Conservation (phyloP, 176 grass and related monocot species). For the Phragmites australis region DNA sequence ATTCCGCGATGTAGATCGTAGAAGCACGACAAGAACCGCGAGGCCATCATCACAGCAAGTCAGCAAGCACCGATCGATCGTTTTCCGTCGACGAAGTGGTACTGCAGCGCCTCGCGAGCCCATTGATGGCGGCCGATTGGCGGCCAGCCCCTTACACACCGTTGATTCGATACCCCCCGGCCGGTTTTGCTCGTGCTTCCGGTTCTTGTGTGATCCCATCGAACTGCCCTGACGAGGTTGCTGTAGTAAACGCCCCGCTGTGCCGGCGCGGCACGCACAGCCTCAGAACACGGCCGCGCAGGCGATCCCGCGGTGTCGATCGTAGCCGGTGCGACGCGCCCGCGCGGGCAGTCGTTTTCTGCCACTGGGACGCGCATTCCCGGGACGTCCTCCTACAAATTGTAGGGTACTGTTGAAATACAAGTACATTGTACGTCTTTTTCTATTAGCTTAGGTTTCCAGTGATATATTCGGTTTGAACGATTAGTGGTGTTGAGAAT, state of each 20-base stretch:
- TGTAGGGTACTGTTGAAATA: no score
- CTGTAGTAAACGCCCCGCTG: constrained; percentile 1
- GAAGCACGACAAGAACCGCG: no score
- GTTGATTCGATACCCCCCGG: background rate
- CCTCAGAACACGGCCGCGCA: background rate
- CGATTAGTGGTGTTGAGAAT: no score
- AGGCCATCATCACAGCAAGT: background rate
- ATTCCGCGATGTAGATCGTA: background rate
- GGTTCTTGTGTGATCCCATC: background rate
- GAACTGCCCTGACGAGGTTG: background rate
- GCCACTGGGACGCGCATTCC: background rate
- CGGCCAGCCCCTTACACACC: constrained; percentile 36
- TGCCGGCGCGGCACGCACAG: constrained; percentile 7
- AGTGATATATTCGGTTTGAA: no score
- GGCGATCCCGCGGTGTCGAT: no score
- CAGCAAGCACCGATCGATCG: constrained; percentile 20
- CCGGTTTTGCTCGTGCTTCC: no score
- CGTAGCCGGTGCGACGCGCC: no score
- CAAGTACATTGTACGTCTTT: no score
- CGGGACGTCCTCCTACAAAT: no score
- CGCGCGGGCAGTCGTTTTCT: background rate
- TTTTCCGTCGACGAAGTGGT: constrained; percentile 21
- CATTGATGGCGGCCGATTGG: constrained; percentile 27
- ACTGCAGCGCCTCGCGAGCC: background rate
- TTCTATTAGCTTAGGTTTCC: no score